phyloP scores from a whole-genome alignment of 164 flowering plant genomes.

The Piper longum region DNA sequence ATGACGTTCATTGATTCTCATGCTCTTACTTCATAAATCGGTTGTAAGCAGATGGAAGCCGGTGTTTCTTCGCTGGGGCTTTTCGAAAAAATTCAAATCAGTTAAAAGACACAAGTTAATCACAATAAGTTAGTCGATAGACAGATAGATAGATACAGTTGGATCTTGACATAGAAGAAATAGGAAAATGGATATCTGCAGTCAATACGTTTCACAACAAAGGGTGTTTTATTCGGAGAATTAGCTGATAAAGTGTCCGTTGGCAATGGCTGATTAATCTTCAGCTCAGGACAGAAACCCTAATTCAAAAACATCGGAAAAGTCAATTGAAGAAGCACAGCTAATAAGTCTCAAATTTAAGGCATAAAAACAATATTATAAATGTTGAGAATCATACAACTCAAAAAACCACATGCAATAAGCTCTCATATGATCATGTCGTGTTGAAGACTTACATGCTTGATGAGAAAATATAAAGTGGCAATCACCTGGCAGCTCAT shows the following conservation, averaged over 20 bases:
- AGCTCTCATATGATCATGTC: background rate
- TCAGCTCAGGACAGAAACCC: slow-evolving; percentile 26
- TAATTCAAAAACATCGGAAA: slow-evolving; percentile 12
- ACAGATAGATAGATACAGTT: background rate
- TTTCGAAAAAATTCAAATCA: slow-evolving; percentile 7
- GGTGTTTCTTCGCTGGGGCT: slow-evolving; percentile 93
- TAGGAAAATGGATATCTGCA: background rate
- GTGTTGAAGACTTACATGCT: background rate
- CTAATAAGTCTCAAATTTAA: background rate
- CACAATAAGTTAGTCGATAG: background rate
- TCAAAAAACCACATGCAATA: background rate
- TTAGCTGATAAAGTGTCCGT: slow-evolving; percentile 33
- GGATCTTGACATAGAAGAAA: slow-evolving; percentile 3
- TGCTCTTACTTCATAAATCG: slow-evolving; percentile 75
- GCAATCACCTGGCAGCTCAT: slow-evolving; percentile 30
- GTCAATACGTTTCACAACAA: slow-evolving; percentile 65
- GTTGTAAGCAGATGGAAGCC: slow-evolving; percentile 93
- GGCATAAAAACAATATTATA: background rate
- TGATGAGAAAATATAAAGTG: background rate
- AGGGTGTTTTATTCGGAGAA: slow-evolving; percentile 44
- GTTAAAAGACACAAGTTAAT: too few relatives aligned
- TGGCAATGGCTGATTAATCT: slow-evolving; percentile 34
- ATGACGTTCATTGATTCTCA: too few relatives aligned
- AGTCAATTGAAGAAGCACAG: background rate
- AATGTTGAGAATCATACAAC: too few relatives aligned